Evolutionary conservation across 2,329 filamentous ascomycete genomes (phyloP), one percentile per base, ranked within the genome.

Genomic region (Trichoderma cornu-damae): DNA sequence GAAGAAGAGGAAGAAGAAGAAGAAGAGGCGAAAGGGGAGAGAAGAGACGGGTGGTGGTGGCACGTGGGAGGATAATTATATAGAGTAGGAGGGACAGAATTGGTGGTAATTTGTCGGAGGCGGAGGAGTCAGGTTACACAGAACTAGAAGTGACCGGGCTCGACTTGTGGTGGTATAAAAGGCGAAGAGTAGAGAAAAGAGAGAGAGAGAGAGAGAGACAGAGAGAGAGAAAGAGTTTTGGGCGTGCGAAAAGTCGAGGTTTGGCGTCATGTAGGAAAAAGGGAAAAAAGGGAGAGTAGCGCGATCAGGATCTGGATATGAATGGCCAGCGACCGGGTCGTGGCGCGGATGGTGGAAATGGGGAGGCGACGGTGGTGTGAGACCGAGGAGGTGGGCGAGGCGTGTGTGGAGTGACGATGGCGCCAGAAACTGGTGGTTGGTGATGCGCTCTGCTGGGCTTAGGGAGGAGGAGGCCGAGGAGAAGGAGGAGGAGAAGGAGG

Each of bases 211-310:
- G 37, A 40, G 28, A n/a, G 22, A 32, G 8, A 16, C 8, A n/a
- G 30, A 34, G 43, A 58, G 42, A 59, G 52, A 54, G 18, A 32
- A 22, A 37, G 40, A 22, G 40, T 53, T 59, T 60, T 47, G 28
- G 24, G 28, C 14, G 12, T 20, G 43, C 57, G 63, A 67, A 62
- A 64, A 64, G 35, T 20, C 63, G 60, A 61, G 46, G 53, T 54
- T n/a, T 59, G 56, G 60, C 43, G 57, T 57, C 57, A 57, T 58
- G 42, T 34, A 26, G 32, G 26, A 63, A 60, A 62, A 59, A 55
- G 46, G 49, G 34, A 46, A 34, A 55, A 43, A 28, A 40, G 35
- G 40, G 6, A 37, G 40, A 14, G 37, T 46, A 54, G 51, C 42
- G 51, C 37, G 40, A 34, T 57, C 26, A 49, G 44, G 24, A 57